These are phyloP conservation scores for Aspergillus cejpii DNA, from an alignment of 2,329 filamentous ascomycete genomes.

Conservation along the genomic window DNA sequence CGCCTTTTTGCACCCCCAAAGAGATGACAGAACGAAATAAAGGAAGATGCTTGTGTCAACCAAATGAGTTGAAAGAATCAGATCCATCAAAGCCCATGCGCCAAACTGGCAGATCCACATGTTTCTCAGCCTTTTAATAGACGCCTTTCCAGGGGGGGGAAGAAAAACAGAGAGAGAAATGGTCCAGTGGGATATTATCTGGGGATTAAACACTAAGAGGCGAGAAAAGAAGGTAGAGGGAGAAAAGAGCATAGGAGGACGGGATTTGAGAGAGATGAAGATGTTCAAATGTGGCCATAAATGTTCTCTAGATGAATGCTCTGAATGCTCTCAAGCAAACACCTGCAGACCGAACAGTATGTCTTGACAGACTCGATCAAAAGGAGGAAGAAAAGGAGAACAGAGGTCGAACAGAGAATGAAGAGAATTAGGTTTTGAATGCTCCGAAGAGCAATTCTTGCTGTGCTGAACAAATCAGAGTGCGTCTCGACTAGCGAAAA, in stretches of 20 bases:
- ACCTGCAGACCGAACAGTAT: conserved; percentile 2
- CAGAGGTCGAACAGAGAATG: background rate
- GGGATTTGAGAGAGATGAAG: conserved; percentile 4
- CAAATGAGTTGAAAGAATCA: background rate
- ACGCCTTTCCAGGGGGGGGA: conserved; percentile 7
- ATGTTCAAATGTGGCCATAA: too few relatives aligned
- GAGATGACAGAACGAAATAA: too few relatives aligned
- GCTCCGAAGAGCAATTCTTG: background rate
- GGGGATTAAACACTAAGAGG: conserved; percentile 1
- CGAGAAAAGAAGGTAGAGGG: conserved; percentile 5
- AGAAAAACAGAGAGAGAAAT: conserved; percentile 4
- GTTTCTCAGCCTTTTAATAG: conserved; percentile 3
- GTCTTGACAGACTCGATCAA: background rate
- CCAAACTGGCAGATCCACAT: conserved; percentile 9
- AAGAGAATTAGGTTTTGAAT: conserved; percentile 1
- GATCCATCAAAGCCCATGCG: conserved; percentile 7
- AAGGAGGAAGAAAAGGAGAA: background rate
- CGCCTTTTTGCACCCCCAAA: background rate
- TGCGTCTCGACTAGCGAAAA: conserved; percentile 12
- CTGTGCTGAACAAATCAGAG: background rate
- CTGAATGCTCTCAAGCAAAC: too few relatives aligned
- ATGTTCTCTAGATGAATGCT: too few relatives aligned
- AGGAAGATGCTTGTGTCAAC: too few relatives aligned
- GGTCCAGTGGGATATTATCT: background rate
- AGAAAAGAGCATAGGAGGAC: conserved; percentile 11